These are phyloP conservation scores for Gonapodya prolifera DNA, from an alignment of 192 early-diverging fungal genomes.

Conservation along the genomic window DNA sequence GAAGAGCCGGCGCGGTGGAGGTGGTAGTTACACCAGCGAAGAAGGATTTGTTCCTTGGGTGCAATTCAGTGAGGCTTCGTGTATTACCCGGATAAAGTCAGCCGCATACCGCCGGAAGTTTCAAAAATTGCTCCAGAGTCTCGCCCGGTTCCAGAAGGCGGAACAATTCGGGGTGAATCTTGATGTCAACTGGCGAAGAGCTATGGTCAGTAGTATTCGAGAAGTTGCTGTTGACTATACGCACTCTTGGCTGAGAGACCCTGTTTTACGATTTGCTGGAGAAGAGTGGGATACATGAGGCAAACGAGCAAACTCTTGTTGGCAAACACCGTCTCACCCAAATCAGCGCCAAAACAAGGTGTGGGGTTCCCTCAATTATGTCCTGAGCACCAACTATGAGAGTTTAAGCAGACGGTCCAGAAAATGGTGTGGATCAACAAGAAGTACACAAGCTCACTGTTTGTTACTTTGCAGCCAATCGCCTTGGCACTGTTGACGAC, in stretches of 20 bases:
- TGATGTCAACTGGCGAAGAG: conserved; percentile 98
- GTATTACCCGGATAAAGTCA: too few relatives aligned
- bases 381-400: conserved; percentile 95
- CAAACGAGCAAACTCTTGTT: background rate
- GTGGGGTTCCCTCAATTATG: conserved; percentile 90
- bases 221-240: too few relatives aligned
- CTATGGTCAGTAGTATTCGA: too few relatives aligned
- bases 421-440: too few relatives aligned
- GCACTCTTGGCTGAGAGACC: too few relatives aligned
- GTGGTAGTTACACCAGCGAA: conserved; percentile 99
- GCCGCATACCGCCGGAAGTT: too few relatives aligned
- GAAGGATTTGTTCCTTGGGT: conserved; percentile 91
- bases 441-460: too few relatives aligned
- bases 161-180: conserved; percentile 95
- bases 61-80: too few relatives aligned
- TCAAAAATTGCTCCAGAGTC: conserved; percentile 84
- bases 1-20: conserved; percentile 83
- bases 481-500: conserved; percentile 98
- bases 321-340: conserved; percentile 51
- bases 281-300: conserved; percentile 38
- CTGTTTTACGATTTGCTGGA: too few relatives aligned
- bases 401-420: too few relatives aligned
- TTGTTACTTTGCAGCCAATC: conserved; percentile 95
- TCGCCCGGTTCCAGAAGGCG: conserved; percentile 86
- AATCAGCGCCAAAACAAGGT: conserved; percentile 90